Base-by-base conservation (phyloP, 768 basidiomycete genomes). In the Phlegmacium glaucopus region DNA sequence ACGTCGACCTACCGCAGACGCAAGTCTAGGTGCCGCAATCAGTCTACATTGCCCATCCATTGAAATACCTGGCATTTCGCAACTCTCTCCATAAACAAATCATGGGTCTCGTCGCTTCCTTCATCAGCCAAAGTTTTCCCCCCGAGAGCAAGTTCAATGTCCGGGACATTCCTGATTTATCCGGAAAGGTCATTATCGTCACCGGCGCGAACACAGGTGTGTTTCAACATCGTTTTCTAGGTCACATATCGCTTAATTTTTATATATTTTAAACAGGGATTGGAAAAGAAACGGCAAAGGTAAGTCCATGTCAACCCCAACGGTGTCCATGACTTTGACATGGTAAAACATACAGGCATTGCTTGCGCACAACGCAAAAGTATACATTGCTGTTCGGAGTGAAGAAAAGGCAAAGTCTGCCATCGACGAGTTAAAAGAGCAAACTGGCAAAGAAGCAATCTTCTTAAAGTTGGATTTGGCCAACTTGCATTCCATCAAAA, bases 261-360 rank as follows among this genome's bases (percentile, higher is more conserved):
- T 5, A 3, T 13, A 28, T 28, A 0, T 38, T 36, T 52, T 36
- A 39, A 17, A 39, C 32, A 67, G 73, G 81, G 2, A 69, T 85
- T 38, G 84, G 83, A 13, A 78, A 78, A 51, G 79, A 82, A 58
- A 79, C 77, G 1, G 75, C 67, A 9, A 81, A 78, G 68, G 80
- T 5, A 22, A 22, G 22, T 22, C 22, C 22, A 22, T 5, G 22
- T 74, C 12, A 51, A 61, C 15, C n/a, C 15, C 22, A 22, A 39
- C 26, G 25, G 17, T 10, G 15, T 47, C 15, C 22, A 22, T 22
- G 22, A 22, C 22, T 22, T 22, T 22, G 22, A 22, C 22, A 22
- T 22, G 2, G n/a, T 8, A 17, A 10, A 30, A 34, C 27, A 11
- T 13, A 13, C 27, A 82, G 77, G 72, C 65, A 3, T 71, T 85